Percentiles rank a stretch among this genome's conserved stretches.
These are phyloP conservation scores for Dactylonectria macrodidyma DNA, from an alignment of 2,329 filamentous ascomycete species.

Conservation along the genomic window DNA sequence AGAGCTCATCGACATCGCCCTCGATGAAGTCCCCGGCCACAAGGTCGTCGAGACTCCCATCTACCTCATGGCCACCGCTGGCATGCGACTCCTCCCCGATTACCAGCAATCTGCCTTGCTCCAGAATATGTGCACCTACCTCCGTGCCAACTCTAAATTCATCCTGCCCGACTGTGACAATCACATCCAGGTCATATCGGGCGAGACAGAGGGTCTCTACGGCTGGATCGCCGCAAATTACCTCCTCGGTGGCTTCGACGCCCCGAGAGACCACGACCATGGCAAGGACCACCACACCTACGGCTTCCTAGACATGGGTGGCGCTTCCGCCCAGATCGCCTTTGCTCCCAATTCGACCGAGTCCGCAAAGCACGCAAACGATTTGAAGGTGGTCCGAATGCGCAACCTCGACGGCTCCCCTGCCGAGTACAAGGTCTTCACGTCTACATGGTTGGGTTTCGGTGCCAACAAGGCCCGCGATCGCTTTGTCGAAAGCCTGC, in stretches of 20 bases:
- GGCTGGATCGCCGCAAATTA: constrained; percentile 99
- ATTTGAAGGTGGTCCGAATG: constrained; percentile 88
- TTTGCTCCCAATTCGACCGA: constrained; percentile 97
- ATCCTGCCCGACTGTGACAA: constrained; percentile 89
- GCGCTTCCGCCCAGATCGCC: constrained; percentile 96
- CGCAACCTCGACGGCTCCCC: constrained; percentile 84
- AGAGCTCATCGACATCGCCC: constrained; percentile 84
- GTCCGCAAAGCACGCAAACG: constrained; percentile 88
- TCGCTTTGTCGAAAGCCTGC: constrained; percentile 85
- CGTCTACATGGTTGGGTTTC: constrained; percentile 96
- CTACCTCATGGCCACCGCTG: constrained; percentile 95
- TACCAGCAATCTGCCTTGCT: constrained; percentile 81
- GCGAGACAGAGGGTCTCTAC: constrained; percentile 95
- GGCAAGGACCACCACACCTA: constrained; percentile 94
- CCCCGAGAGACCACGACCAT: constrained; percentile 80
- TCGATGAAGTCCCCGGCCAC: constrained; percentile 81
- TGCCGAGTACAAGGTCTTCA: constrained; percentile 90
- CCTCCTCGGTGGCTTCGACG: constrained; percentile 90
- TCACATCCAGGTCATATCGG: constrained; percentile 94
- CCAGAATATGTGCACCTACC: constrained; percentile 85
- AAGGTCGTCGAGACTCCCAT: constrained; percentile 89
- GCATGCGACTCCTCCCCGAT: constrained; percentile 88
- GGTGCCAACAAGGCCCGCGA: constrained; percentile 94
- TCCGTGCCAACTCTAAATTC: constrained; percentile 83
- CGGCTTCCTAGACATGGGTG: constrained; percentile 98